A percentile compares a stretch with the other conserved stretches of the same genome.
phyloP scores from a whole-genome alignment of 371 early-diverging fungal genomes.

The Apophysomyces ossiformis region DNA sequence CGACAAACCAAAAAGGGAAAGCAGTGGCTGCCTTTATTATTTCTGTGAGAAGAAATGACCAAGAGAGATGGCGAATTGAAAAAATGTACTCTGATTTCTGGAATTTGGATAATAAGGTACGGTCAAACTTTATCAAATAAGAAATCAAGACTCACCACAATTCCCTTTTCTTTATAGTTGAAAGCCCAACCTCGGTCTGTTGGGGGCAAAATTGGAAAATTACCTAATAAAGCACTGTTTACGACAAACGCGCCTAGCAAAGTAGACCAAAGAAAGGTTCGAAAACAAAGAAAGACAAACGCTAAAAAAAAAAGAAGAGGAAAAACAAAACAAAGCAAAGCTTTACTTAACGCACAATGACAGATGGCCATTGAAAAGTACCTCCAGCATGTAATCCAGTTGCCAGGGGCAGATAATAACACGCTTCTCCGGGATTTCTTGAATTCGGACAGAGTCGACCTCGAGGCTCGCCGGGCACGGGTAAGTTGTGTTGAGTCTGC shows the following conservation, averaged over 20 bases:
- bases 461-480: slow-evolving; percentile 21
- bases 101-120: slow-evolving; percentile 71
- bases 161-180: slow-evolving; percentile 23
- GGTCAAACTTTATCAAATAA: slow-evolving; percentile 9
- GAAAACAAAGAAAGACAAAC: slow-evolving; percentile 12
- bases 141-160: neutral
- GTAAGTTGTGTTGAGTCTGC: neutral
- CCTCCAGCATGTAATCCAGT: slow-evolving; percentile 61
- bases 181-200: slow-evolving; percentile 44
- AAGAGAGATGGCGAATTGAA: slow-evolving; percentile 80
- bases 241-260: slow-evolving; percentile 69
- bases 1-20: slow-evolving; percentile 72
- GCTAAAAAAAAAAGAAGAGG: neutral
- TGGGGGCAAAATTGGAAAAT: slow-evolving; percentile 58
- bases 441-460: slow-evolving; percentile 59
- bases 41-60: slow-evolving; percentile 43
- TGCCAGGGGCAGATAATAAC: slow-evolving; percentile 47
- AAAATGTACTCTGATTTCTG: slow-evolving; percentile 85
- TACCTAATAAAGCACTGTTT: slow-evolving; percentile 83
- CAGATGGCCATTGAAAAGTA: slow-evolving; percentile 43
- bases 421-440: slow-evolving; percentile 70
- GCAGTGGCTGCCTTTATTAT: slow-evolving; percentile 63
- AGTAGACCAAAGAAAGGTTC: slow-evolving; percentile 69
- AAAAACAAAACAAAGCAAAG: neutral
- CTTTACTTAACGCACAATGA: neutral